Evolutionary conservation across 1,139 yeast genomes (phyloP), one percentile per base, ranked within the genome.

Genomic region (Kodamaea sp.): DNA sequence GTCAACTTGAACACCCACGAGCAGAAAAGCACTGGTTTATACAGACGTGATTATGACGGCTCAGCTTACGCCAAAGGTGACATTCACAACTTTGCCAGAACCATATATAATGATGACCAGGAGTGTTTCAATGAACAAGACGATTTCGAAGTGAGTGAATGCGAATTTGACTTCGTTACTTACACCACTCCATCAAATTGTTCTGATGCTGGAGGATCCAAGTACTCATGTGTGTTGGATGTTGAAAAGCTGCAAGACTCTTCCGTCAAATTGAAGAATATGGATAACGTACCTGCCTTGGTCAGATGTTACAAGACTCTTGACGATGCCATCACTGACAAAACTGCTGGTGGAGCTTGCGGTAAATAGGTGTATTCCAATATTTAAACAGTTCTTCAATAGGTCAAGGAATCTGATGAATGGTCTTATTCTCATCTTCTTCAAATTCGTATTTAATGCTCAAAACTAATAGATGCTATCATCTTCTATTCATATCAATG

Each of bases 211-310:
- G 24, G 9, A 12, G 31, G 29, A 5, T 27, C 42, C 23, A 43
- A 44, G 35, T 46, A 44, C 44, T 43, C 50, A 5, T 46, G 50
- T 43, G 47, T 46, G 16, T 37, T 40, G 39, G 48, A 39, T 15
- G 31, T 36, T 8, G 32, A 36, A 22, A 24, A 22, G 14, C 29
- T 36, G 13, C 48, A 44, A 29, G 47, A 46, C 32, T 31, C 48
- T 21, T 32, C 24, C 10, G 12, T 29, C 16, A 20, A 28, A 15
- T 38, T 43, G 41, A 44, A 39, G 39, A 24, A 41, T 26, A 44
- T 46, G 39, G 24, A 18, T n/a, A 8, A 14, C 15, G 36, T 46
- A 20, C 38, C 48, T 20, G 47, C 44, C 13, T 37, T 38, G 36
- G 45, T 43, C 27, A 39, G 41, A 28, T 44, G 48, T 20, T 46